Base-by-base conservation (phyloP, 257 asterid species). In the Capsicum chinense region DNA sequence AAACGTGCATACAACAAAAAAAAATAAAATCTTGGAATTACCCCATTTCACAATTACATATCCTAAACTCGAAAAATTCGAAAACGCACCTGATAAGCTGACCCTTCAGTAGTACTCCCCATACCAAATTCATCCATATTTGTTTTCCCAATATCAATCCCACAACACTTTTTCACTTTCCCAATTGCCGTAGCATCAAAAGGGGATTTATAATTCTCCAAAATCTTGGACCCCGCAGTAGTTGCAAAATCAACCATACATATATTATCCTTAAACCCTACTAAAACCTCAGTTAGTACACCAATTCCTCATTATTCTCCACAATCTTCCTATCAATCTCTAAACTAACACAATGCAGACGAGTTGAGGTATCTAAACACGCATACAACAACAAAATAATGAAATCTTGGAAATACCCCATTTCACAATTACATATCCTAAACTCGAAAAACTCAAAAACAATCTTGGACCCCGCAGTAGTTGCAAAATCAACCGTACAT, bases 111-210 rank as follows among this genome's bases (percentile, higher is more conserved):
- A 21, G 99, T 92, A 85, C 98, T 95, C 17, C 99, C 98, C 99
- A 95, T 95, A 16, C 99, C 99, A 91, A 94, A 95, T 89, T 95
- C 99, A 88, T 94, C 99, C 93, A 95, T 76, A 88, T 95, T 95
- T 37, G 98, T 95, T 92, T 95, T 95, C 79, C 99, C 98, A 79
- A 95, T 91, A 57, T 94, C 83, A 79, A 95, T 93, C 8, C 94
- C 98, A 47, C 98, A 98, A 84, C 86, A 84, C 63, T 93, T 92
- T 86, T 89, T 93, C 92, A 95, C 79, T 89, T 92, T 95, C 87
- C 89, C 90, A 87, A 94, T 98, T 9, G 92, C 97, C 15, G 98
- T 94, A 39, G 98, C 98, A 82, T 94, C 98, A 70, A 85, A 94
- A 4, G 98, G 95, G 58, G 98, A 98, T 39, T 89, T 85, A 66